These are phyloP conservation scores for Colletotrichum sp. DNA, from an alignment of 2,329 filamentous ascomycete genomes.

Conservation along the genomic window DNA sequence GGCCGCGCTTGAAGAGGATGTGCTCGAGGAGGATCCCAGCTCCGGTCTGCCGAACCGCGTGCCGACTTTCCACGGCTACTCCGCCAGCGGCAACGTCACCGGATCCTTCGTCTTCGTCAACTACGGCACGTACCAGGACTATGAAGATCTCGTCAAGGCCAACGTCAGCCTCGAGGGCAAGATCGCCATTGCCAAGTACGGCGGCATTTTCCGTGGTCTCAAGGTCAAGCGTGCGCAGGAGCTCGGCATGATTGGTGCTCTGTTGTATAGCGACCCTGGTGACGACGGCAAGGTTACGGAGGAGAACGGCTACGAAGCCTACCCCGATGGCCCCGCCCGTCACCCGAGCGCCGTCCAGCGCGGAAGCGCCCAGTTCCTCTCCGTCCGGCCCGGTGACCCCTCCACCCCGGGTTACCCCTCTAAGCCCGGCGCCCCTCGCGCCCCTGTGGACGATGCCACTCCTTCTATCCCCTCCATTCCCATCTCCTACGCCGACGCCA, in stretches of 20 bases:
- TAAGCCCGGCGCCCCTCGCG: slow-evolving; percentile 83
- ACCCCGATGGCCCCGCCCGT: slow-evolving; percentile 86
- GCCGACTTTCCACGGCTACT: slow-evolving; percentile 95
- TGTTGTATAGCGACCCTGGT: slow-evolving; percentile 88
- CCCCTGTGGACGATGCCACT: slow-evolving; percentile 71
- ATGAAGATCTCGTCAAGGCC: slow-evolving; percentile 77
- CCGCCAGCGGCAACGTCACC: slow-evolving; percentile 89
- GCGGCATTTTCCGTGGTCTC: slow-evolving; percentile 83
- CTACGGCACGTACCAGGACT: slow-evolving; percentile 87
- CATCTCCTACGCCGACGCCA: slow-evolving; percentile 84
- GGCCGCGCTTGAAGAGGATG: slow-evolving; percentile 83
- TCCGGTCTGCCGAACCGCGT: slow-evolving; percentile 74
- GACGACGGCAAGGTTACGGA: slow-evolving; percentile 86
- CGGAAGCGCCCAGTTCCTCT: slow-evolving; percentile 84
- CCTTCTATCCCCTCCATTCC: slow-evolving; percentile 90
- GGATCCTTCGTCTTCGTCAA: slow-evolving; percentile 88
- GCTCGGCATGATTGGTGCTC: slow-evolving; percentile 82
- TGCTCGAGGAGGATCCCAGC: slow-evolving; percentile 83
- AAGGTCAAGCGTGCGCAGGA: slow-evolving; percentile 94
- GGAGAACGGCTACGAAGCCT: slow-evolving; percentile 77
- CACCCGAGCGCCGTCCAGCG: slow-evolving; percentile 90
- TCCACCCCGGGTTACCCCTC: slow-evolving; percentile 92
- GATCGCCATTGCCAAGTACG: slow-evolving; percentile 87
- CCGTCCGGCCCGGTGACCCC: slow-evolving; percentile 74
- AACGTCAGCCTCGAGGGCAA: slow-evolving; percentile 82